Evolutionary conservation across 2,329 filamentous ascomycete genomes (phyloP).

Genomic region (Geosmithia morbida): DNA sequence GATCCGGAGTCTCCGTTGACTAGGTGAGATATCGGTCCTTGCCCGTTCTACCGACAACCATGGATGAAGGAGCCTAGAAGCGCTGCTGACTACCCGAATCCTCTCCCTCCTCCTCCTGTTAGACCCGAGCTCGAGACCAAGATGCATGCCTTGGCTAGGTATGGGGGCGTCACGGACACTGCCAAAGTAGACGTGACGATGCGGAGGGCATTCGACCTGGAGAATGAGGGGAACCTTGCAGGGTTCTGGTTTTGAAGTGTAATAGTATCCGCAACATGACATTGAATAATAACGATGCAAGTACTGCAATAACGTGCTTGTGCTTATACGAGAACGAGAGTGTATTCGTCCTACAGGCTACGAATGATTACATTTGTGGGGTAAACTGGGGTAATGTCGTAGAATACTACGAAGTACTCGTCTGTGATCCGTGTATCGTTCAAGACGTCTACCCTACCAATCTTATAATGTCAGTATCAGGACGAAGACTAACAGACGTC

Average conservation of each 20-base stretch:
- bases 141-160: not conserved
- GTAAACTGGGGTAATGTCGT: not conserved
- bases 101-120: no score
- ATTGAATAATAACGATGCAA: not conserved
- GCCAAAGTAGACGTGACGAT: not conserved
- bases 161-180: not conserved
- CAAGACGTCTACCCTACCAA: no score
- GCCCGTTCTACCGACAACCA: not conserved
- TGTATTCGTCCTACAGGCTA: no score
- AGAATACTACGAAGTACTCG: no score
- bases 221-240: not conserved
- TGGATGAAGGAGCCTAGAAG: not conserved
- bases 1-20: conserved; percentile 1
- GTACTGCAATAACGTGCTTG: no score
- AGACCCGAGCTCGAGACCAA: not conserved
- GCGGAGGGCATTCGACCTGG: not conserved
- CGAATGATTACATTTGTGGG: not conserved
- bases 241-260: not conserved
- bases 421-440: no score
- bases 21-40: not conserved
- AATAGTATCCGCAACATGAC: not conserved
- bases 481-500: no score
- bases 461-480: no score
- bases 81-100: not conserved
- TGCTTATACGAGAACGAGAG: no score